Conservation (phyloP, 768 basidiomycete genomes). For the Rhizopogon sp. region DNA sequence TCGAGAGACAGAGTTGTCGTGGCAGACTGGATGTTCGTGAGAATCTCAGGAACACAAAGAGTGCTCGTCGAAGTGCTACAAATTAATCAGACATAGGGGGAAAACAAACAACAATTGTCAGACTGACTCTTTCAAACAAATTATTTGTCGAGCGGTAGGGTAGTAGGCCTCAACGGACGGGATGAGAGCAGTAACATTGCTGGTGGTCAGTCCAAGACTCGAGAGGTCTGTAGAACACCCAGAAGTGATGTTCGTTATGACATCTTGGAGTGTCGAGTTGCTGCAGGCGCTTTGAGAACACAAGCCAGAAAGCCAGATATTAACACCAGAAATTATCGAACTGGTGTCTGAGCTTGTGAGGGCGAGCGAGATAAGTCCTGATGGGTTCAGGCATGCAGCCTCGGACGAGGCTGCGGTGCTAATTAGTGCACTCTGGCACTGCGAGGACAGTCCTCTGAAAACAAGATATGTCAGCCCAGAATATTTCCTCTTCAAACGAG, state of each 20-base stretch:
- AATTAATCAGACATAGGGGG: background rate
- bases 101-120: background rate
- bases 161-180: slow-evolving; percentile 47
- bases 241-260: slow-evolving; percentile 48
- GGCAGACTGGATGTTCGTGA: slow-evolving; percentile 45
- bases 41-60: slow-evolving; percentile 54
- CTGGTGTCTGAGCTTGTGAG: slow-evolving; percentile 19
- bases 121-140: slow-evolving; percentile 65
- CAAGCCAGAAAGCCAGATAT: slow-evolving; percentile 57
- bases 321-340: slow-evolving; percentile 38
- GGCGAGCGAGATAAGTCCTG: slow-evolving; percentile 24
- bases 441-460: slow-evolving; percentile 36
- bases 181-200: slow-evolving; percentile 20
- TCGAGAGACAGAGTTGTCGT: slow-evolving; percentile 16
- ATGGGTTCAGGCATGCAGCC: slow-evolving; percentile 37
- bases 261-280: slow-evolving; percentile 51
- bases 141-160: slow-evolving; percentile 48
- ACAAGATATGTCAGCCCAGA: background rate
- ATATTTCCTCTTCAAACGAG: background rate
- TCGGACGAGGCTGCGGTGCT: slow-evolving; percentile 32
- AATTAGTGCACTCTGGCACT: slow-evolving; percentile 45
- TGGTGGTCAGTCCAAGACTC: slow-evolving; percentile 16
- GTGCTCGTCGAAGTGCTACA: slow-evolving; percentile 31
- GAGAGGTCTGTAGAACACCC: slow-evolving; percentile 43
- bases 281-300: slow-evolving; percentile 51